Evolutionary conservation across 176 grass and related monocot species (phyloP).

Genomic region (Raddia distichophylla): DNA sequence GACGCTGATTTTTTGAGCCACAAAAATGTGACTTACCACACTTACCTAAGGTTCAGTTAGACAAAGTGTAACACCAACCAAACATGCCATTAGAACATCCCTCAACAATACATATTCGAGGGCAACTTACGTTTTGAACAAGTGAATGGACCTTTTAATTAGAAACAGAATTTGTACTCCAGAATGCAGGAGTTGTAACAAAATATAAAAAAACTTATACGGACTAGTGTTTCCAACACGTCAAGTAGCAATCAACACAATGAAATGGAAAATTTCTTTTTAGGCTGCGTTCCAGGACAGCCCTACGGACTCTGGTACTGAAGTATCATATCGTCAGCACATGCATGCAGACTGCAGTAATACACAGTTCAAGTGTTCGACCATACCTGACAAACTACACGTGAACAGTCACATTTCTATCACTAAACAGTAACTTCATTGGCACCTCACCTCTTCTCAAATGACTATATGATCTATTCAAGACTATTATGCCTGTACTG

Average conservation of each 20-base stretch:
- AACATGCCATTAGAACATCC: no score
- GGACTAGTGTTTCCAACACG: not conserved
- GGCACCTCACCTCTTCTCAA: constrained; percentile 25
- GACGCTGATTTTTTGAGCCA: no score
- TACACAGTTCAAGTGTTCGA: constrained; percentile 19
- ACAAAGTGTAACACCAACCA: no score
- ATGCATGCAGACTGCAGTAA: not conserved
- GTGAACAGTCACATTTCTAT: not conserved
- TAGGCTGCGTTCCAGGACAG: not conserved
- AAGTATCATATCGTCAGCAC: not conserved
- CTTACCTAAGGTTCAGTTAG: no score
- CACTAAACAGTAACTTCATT: constrained; percentile 22
- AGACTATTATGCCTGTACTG: constrained; percentile 37
- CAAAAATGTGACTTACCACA: no score
- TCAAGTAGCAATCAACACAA: not conserved
- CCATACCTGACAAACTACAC: not conserved
- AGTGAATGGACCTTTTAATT: not conserved
- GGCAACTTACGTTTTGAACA: not conserved
- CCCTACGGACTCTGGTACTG: not conserved
- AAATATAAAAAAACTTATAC: not conserved
- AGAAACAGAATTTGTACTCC: not conserved
- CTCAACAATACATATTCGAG: not conserved
- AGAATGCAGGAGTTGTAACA: not conserved
- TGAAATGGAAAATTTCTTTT: not conserved
- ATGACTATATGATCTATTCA: constrained; percentile 33